Base-by-base conservation (phyloP, 345 rosid species). In the Pistacia atlantica region DNA sequence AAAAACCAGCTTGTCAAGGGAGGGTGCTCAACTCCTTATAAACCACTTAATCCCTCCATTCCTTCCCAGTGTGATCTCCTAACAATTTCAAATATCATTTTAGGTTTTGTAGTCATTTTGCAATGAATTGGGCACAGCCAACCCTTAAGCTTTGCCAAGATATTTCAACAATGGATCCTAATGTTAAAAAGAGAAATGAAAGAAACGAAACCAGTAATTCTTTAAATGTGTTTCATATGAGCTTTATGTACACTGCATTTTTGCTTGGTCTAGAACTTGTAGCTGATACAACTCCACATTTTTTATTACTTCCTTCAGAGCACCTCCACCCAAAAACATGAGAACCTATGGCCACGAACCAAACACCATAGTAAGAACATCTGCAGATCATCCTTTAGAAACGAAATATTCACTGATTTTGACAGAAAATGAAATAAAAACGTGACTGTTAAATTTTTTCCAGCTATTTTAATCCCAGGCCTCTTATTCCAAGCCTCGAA, bases 271-370 rank as follows among this genome's bases (percentile, higher is more conserved):
- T 25, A 12, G 63, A 60, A 77, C 48, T 28, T 18, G 22, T 5
- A 51, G 31, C 64, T 62, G 69, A 77, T 77, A 70, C 58, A 25
- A 49, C 69, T 75, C 80, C 17, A 82, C 82, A 14, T 62, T 69
- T 73, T 78, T 80, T 55, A 84, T 81, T 12, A 59, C 67, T 75
- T 84, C 74, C 75, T 61, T 78, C 67, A 84, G 71, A 33, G 83
- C 83, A 52, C 13, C 65, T 11, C 79, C 72, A 56, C 87, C 87
- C 77, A 79, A 61, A 71, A 28, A 52, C 77, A 25, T 69, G 75
- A 81, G 84, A 73, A 84, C 87, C 83, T 84, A 67, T 0, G 4
- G 42, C 12, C 48, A 72, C 1, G 42, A 72, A 46, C 28, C 57
- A 75, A 42, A 60, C 72, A 18, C 17, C 18, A 11, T 3, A 37